A percentile compares a stretch with the other conserved stretches of the same genome.
Evolutionary conservation across 2,329 filamentous ascomycete species (phyloP).

Genomic region (Aspergillus ruber): DNA sequence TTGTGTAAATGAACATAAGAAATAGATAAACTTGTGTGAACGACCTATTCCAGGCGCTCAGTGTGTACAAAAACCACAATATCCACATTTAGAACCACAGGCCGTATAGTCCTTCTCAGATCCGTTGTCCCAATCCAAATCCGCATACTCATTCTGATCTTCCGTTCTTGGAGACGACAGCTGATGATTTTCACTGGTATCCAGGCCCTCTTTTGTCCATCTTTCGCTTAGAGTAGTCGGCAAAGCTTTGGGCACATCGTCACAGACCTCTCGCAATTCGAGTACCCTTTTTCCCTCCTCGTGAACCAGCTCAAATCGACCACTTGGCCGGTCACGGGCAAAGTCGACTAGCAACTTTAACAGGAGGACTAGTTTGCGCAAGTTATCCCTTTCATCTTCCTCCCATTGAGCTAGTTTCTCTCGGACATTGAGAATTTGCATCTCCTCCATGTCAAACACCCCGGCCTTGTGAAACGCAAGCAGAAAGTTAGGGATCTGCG

Average conservation of each 20-base stretch:
- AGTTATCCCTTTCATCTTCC: constrained; percentile 21
- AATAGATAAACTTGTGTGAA: no score
- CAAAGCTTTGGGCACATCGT: background rate
- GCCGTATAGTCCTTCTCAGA: background rate
- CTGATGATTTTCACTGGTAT: no score
- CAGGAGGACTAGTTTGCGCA: constrained; percentile 14
- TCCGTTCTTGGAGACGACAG: no score
- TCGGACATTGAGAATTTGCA: constrained; percentile 34
- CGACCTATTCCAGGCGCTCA: background rate
- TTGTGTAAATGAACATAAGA: no score
- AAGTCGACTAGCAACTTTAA: constrained; percentile 17
- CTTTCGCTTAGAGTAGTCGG: background rate
- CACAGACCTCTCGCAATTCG: constrained; percentile 21
- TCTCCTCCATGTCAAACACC: constrained; percentile 43
- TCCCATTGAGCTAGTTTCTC: constrained; percentile 39
- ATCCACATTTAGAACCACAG: background rate
- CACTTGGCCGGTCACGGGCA: constrained; percentile 10
- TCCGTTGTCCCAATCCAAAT: background rate
- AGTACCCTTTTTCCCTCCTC: constrained; percentile 19
- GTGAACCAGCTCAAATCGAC: constrained; percentile 19
- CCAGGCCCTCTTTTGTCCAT: background rate
- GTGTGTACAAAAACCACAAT: background rate
- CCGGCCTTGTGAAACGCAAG: constrained; percentile 44
- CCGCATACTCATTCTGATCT: no score
- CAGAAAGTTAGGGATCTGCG: constrained; percentile 48